These are phyloP conservation scores for Murraya koenigii DNA, from an alignment of 345 rosid genomes.

Conservation along the genomic window DNA sequence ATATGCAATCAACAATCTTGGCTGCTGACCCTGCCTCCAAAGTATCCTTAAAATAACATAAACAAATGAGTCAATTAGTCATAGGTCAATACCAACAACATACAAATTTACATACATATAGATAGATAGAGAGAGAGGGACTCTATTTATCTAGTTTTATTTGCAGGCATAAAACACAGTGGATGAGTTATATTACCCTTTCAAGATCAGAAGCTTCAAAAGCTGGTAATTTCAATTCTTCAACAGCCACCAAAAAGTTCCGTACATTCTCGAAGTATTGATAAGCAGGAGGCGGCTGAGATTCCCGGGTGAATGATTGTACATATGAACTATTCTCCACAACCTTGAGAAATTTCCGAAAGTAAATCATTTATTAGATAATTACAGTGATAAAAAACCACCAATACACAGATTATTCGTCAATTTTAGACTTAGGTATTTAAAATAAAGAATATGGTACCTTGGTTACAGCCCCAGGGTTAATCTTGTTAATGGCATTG, in stretches of 20 bases:
- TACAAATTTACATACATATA: neutral
- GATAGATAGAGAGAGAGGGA: too few species aligned
- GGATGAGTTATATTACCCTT: conserved; percentile 46
- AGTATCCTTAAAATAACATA: conserved; percentile 50
- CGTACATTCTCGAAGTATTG: conserved; percentile 93
- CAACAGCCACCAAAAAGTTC: conserved; percentile 78
- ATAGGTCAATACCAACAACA: neutral
- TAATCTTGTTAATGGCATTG: conserved; percentile 80
- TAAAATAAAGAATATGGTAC: conserved; percentile 25
- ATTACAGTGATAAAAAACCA: neutral
- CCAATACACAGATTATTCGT: too few species aligned
- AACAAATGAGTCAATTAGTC: conserved; percentile 11
- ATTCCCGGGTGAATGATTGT: conserved; percentile 49
- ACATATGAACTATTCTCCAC: conserved; percentile 61
- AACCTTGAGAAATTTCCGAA: conserved; percentile 42
- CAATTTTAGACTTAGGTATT: too few species aligned
- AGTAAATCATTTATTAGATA: neutral
- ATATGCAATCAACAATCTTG: conserved; percentile 83
- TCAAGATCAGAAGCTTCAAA: conserved; percentile 97
- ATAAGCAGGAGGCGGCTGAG: conserved; percentile 71
- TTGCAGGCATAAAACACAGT: neutral
- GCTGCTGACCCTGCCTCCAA: conserved; percentile 73
- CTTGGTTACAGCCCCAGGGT: conserved; percentile 83
- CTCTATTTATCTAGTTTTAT: neutral
- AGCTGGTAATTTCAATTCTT: conserved; percentile 74